These are phyloP conservation scores for Euphorbia celastroides DNA, from an alignment of 441 rosid genomes.

Conservation along the genomic window DNA sequence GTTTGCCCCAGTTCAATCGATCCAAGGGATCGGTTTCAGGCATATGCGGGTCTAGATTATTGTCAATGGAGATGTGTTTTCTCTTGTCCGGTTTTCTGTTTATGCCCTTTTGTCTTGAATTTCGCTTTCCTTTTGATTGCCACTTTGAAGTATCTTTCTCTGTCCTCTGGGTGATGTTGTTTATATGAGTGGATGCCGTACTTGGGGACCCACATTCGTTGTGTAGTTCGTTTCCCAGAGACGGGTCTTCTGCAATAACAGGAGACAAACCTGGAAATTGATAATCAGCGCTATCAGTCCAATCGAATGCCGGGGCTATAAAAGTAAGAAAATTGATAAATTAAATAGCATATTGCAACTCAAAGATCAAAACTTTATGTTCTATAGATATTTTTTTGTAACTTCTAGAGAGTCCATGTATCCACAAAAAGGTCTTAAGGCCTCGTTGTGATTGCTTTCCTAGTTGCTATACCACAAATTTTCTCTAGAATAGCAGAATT, in stretches of 20 bases:
- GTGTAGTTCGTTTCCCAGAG: conserved; percentile 36
- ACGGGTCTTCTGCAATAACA: conserved; percentile 29
- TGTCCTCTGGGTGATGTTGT: conserved; percentile 42
- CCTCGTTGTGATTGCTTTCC: too few relatives aligned
- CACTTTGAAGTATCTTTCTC: conserved; percentile 80
- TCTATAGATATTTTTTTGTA: neutral
- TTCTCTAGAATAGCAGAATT: neutral
- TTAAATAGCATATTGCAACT: neutral
- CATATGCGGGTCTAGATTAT: conserved; percentile 34
- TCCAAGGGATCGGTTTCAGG: conserved; percentile 25
- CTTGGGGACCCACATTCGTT: conserved; percentile 41
- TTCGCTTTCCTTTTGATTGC: conserved; percentile 95
- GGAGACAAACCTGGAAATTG: conserved; percentile 44
- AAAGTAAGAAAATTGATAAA: neutral
- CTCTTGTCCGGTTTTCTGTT: conserved; percentile 46
- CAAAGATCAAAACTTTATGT: neutral
- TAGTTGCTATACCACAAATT: too few relatives aligned
- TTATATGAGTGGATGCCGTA: conserved; percentile 27
- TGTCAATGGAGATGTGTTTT: conserved; percentile 40
- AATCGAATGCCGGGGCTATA: neutral
- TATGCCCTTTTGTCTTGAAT: conserved; percentile 62
- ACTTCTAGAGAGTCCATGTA: neutral
- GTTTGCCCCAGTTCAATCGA: conserved; percentile 32
- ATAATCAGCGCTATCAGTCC: conserved; percentile 13
- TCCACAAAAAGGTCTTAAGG: neutral